Conservation (phyloP, 2,329 filamentous ascomycete genomes). For the Geosmithia morbida region DNA sequence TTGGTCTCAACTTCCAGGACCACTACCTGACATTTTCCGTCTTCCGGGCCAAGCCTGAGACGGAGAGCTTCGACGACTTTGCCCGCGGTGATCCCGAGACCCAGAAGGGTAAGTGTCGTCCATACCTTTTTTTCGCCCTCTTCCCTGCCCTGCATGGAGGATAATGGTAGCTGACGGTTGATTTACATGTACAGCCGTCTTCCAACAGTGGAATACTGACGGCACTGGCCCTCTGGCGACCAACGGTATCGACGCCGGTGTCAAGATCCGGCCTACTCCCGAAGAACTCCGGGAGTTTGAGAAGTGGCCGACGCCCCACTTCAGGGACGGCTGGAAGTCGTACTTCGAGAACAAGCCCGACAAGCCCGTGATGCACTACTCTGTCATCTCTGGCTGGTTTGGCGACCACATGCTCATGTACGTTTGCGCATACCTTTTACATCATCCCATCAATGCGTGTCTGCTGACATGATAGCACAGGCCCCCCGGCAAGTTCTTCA, state of each 20-base stretch:
- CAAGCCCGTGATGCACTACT: conserved; percentile 81
- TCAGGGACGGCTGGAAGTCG: conserved; percentile 60
- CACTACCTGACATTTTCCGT: conserved; percentile 59
- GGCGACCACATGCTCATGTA: conserved; percentile 46
- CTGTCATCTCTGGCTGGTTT: conserved; percentile 55
- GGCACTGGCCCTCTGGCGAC: conserved; percentile 66
- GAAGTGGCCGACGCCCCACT: conserved; percentile 60
- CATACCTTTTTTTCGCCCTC: background rate
- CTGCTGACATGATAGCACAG: conserved; percentile 23
- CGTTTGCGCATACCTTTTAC: conserved; percentile 5
- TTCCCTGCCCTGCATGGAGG: background rate
- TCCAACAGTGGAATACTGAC: conserved; percentile 64
- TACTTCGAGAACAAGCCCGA: conserved; percentile 79
- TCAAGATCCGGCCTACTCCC: conserved; percentile 60
- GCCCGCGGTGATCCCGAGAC: conserved; percentile 57
- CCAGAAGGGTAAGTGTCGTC: conserved; percentile 47
- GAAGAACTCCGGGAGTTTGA: conserved; percentile 56
- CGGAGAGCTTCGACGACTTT: conserved; percentile 72
- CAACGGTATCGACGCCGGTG: conserved; percentile 67
- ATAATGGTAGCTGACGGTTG: background rate
- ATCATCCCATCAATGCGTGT: conserved; percentile 2
- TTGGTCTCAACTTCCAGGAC: conserved; percentile 65
- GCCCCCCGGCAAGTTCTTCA: conserved; percentile 68
- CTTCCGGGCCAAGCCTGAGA: conserved; percentile 59
- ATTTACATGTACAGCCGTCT: conserved; percentile 33